Base-by-base conservation (phyloP, 2,329 filamentous ascomycete genomes). In the Colletotrichum cuscutae region DNA sequence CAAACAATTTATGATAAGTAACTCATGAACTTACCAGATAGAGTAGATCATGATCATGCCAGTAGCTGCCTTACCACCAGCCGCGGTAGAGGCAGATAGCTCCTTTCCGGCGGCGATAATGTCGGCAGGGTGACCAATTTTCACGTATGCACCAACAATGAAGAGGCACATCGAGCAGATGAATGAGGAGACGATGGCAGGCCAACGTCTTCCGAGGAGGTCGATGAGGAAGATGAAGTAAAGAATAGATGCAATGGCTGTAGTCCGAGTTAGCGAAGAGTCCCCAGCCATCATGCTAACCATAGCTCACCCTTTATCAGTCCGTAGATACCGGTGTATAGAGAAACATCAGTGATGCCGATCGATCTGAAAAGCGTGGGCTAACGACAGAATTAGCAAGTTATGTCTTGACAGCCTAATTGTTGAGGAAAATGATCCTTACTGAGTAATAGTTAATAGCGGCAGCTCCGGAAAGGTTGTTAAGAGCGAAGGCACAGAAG, bases 31-130 rank as follows among this genome's bases (percentile, higher is more conserved):
- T 73, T 84, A 88, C 78, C 89, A 88, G 66, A 88, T 82, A 1
- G 84, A 87, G 74, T 89, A 89, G 1, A 89, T 80, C 80, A 89
- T 89, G 26, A 89, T 85, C 78, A 86, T 87, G 4, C 86, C 87
- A 53, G 87, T 89, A 11, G 87, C 87, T 12, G 87, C 82, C 72
- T 86, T 85, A 0, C 87, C 88, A 70, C 86, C 87, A 9, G 83
- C 85, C 6, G 78, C 78, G 0, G 83, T 84, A 1, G 82, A 84
- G 11, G 82, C 78, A 1, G 85, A 85, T 9, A 83, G 80, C 1
- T 84, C 78, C 15, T 81, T 78, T 12, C 86, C 87, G 2, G 81
- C 81, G 0, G 79, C 80, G 49, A 87, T 86, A 30, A 85, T 83
- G 3, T 77, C 81, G 12, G 84, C 82, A 0, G 87, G 86, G 59